Conservation (phyloP, 2,329 filamentous ascomycete genomes). For the Piedraia hortae region DNA sequence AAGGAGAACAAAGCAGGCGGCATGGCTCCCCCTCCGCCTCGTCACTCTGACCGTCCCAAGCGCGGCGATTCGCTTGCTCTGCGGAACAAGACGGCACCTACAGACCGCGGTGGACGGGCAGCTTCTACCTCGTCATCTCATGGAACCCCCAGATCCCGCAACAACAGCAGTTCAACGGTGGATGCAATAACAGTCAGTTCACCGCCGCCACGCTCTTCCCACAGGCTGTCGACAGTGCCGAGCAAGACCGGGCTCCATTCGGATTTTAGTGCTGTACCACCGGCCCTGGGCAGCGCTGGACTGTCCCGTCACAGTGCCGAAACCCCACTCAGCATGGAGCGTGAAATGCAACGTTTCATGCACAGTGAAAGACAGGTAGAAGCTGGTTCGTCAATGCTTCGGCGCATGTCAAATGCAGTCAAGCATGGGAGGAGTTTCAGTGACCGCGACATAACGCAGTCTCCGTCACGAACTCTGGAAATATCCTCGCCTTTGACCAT, state of each 20-base stretch:
- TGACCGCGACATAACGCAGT: slow-evolving; percentile 17
- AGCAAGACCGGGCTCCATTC: slow-evolving; percentile 15
- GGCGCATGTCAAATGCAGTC: slow-evolving; percentile 75
- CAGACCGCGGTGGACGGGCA: slow-evolving; percentile 3
- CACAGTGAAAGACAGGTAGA: slow-evolving; percentile 28
- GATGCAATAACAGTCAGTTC: slow-evolving; percentile 11
- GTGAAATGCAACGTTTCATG: slow-evolving; percentile 77
- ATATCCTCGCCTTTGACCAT: slow-evolving; percentile 7
- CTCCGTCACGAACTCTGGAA: slow-evolving; percentile 17
- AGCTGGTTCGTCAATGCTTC: slow-evolving; percentile 36
- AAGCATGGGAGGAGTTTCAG: slow-evolving; percentile 79
- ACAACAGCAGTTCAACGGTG: slow-evolving; percentile 6
- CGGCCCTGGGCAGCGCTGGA: slow-evolving; percentile 9
- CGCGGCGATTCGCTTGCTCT: slow-evolving; percentile 31
- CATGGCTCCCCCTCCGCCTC: slow-evolving; percentile 9
- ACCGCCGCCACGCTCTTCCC: slow-evolving; percentile 20
- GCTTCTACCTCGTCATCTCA: slow-evolving; percentile 10
- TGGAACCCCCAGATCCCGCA: slow-evolving; percentile 7
- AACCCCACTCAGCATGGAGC: slow-evolving; percentile 78
- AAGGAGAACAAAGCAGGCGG: slow-evolving; percentile 6
- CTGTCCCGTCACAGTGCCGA: slow-evolving; percentile 35
- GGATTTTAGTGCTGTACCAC: slow-evolving; percentile 19
- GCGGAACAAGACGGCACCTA: slow-evolving; percentile 14
- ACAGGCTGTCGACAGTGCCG: slow-evolving; percentile 17
- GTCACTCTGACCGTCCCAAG: slow-evolving; percentile 20